phyloP scores from a whole-genome alignment of 371 early-diverging fungal species.

The Mortierella sp. region DNA sequence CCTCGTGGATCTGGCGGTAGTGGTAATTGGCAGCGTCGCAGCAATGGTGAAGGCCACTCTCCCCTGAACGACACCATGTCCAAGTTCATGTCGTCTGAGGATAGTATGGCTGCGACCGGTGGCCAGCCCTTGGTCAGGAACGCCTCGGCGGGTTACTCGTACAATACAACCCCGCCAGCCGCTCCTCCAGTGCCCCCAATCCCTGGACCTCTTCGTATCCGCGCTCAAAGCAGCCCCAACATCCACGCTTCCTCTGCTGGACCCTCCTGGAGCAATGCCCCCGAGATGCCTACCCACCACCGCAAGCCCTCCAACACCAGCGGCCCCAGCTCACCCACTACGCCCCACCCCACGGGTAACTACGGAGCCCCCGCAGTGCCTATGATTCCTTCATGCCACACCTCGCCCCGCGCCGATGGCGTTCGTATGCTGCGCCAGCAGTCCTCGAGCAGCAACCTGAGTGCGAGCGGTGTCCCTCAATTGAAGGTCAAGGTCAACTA shows the following conservation, averaged over 20 bases:
- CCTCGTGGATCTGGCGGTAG: conserved; percentile 60
- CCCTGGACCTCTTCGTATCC: conserved; percentile 65
- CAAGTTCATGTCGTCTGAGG: conserved; percentile 58
- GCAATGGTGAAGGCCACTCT: conserved; percentile 58
- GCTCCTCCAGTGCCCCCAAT: conserved; percentile 39
- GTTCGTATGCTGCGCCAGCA: conserved; percentile 48
- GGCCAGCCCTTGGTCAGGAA: conserved; percentile 53
- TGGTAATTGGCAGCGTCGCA: conserved; percentile 59
- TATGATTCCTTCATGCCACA: conserved; percentile 35
- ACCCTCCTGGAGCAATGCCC: conserved; percentile 38
- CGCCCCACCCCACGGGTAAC: conserved; percentile 31
- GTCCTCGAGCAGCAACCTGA: conserved; percentile 44
- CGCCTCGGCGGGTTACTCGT: conserved; percentile 51
- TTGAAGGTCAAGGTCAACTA: conserved; percentile 92
- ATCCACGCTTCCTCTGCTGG: conserved; percentile 62
- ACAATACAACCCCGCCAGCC: conserved; percentile 37
- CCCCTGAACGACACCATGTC: conserved; percentile 60
- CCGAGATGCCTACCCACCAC: conserved; percentile 51
- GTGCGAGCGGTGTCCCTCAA: conserved; percentile 41
- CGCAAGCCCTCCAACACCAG: conserved; percentile 42
- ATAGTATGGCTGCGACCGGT: conserved; percentile 24
- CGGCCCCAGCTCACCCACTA: conserved; percentile 44
- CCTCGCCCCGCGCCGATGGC: conserved; percentile 40
- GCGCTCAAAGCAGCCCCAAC: conserved; percentile 79
- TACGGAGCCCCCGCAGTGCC: conserved; percentile 46